phyloP scores from a whole-genome alignment of 192 early-diverging fungal genomes.

The Backusella westeae region DNA sequence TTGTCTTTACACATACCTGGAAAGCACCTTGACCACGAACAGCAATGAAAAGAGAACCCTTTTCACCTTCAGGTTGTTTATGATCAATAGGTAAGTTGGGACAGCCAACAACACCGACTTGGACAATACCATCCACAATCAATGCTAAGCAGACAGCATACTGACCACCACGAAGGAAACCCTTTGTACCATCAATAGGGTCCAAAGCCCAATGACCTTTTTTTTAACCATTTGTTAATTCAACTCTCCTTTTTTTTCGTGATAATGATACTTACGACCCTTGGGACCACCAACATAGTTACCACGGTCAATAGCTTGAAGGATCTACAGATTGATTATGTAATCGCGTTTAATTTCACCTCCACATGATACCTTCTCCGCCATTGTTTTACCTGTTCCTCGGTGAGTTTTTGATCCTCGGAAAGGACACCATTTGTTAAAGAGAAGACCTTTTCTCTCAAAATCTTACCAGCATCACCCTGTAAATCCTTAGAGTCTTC shows the following conservation, averaged over 20 bases:
- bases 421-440: constrained; percentile 73
- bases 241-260: not conserved
- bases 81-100: constrained; percentile 73
- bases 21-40: constrained; percentile 88
- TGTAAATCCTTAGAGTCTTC: constrained; percentile 89
- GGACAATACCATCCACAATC: constrained; percentile 84
- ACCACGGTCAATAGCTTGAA: constrained; percentile 89
- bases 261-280: constrained; percentile 53
- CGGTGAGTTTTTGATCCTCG: constrained; percentile 43
- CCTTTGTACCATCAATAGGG: constrained; percentile 97
- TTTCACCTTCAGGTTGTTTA: constrained; percentile 58
- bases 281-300: constrained; percentile 73
- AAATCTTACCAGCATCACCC: constrained; percentile 57
- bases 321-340: constrained; percentile 51
- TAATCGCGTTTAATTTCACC: not conserved
- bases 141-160: constrained; percentile 95
- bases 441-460: constrained; percentile 78
- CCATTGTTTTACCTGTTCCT: constrained; percentile 60
- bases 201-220: constrained; percentile 75
- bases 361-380: no score
- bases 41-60: constrained; percentile 84
- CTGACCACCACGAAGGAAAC: constrained; percentile 96
- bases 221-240: not conserved
- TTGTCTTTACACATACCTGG: constrained; percentile 54
- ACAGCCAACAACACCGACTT: constrained; percentile 88